Evolutionary conservation across 164 flowering plant genomes (phyloP).

Genomic region (Liriodendron chinense): DNA sequence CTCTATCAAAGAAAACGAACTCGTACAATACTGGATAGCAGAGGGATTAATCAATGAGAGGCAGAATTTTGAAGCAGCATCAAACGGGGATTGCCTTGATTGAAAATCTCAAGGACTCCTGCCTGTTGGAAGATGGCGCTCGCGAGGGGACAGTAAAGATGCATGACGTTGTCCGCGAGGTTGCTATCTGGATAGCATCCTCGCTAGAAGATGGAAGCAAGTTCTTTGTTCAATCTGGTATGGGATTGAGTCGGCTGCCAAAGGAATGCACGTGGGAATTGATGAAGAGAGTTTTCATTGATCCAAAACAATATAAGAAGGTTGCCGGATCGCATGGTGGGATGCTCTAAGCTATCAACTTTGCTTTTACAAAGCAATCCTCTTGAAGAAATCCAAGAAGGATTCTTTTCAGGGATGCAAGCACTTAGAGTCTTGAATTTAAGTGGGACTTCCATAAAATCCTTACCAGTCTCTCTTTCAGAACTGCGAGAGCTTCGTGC

Average conservation of each 20-base stretch:
- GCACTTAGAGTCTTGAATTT: not conserved
- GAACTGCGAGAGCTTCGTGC: not conserved
- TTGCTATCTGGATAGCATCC: not conserved
- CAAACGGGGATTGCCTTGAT: not conserved
- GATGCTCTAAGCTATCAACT: too few relatives aligned
- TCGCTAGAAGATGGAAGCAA: not conserved
- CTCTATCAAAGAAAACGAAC: not conserved
- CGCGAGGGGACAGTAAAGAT: not conserved
- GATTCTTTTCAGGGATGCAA: not conserved
- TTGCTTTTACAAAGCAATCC: not conserved
- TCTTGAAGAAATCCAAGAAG: too few relatives aligned
- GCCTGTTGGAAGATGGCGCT: not conserved
- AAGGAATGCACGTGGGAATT: not conserved
- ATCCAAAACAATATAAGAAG: too few relatives aligned
- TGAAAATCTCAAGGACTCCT: not conserved
- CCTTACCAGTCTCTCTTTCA: not conserved
- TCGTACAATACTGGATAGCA: slow-evolving; percentile 9
- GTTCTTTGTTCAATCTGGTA: not conserved
- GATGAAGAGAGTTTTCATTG: too few relatives aligned
- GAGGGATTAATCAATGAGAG: slow-evolving; percentile 11
- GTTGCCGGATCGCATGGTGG: too few relatives aligned
- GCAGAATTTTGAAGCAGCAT: not conserved
- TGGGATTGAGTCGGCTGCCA: not conserved
- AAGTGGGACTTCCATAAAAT: not conserved
- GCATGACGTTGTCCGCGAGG: not conserved